Evolutionary conservation across 2,329 filamentous ascomycete genomes (phyloP).

Genomic region (Neofusicoccum umdonicola): DNA sequence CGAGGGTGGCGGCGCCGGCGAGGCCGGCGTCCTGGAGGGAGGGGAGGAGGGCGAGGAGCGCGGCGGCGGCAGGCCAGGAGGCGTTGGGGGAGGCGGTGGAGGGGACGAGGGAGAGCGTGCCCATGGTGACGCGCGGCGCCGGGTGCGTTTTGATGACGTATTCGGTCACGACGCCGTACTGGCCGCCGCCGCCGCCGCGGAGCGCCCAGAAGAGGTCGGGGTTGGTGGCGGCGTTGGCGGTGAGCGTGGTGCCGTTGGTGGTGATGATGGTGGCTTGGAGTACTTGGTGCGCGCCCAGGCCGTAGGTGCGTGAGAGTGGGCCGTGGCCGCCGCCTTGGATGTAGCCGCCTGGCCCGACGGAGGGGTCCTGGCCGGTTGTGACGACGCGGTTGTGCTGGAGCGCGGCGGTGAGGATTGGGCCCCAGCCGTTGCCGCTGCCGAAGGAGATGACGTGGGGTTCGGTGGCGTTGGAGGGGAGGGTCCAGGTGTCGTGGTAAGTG

Average conservation of each 20-base stretch:
- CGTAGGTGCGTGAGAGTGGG: constrained; percentile 15
- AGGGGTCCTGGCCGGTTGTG: constrained; percentile 30
- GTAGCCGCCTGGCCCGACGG: constrained; percentile 35
- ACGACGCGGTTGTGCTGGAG: constrained; percentile 20
- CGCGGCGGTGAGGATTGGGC: constrained; percentile 20
- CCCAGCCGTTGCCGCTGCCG: constrained; percentile 28
- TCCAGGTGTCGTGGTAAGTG: constrained; percentile 30
- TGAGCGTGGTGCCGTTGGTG: constrained; percentile 32
- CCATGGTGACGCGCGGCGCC: constrained; percentile 18
- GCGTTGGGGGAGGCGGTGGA: too few species aligned
- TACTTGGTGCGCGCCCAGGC: constrained; percentile 37
- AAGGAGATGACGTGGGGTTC: constrained; percentile 28
- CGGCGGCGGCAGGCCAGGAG: neutral
- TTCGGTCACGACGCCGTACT: constrained; percentile 24
- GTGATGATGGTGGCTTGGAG: constrained; percentile 36
- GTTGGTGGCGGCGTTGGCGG: constrained; percentile 33
- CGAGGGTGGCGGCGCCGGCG: too few species aligned
- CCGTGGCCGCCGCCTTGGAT: constrained; percentile 32
- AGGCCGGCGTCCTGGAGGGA: too few species aligned
- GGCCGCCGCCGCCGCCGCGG: constrained; percentile 25
- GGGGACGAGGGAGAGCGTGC: neutral
- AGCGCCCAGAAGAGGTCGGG: constrained; percentile 35
- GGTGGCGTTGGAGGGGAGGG: constrained; percentile 31
- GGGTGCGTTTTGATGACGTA: constrained; percentile 34
- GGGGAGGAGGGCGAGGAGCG: too few species aligned